These are phyloP conservation scores for Amauroascus verrucosus DNA, from an alignment of 2,329 filamentous ascomycete species.

Conservation along the genomic window DNA sequence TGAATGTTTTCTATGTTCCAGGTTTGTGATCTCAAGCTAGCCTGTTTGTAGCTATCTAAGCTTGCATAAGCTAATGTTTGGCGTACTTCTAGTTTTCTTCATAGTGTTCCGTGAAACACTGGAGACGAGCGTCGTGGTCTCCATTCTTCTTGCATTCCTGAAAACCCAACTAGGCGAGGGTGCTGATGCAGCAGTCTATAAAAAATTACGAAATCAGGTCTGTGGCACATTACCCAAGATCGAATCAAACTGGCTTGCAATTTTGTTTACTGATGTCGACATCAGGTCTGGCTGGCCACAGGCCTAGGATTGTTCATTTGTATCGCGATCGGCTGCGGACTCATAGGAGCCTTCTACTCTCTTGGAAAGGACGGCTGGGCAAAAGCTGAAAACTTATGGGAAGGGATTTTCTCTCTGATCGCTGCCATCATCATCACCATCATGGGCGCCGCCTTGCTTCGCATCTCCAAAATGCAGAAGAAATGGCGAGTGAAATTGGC, in stretches of 20 bases:
- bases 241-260: neutral
- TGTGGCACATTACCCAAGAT: neutral
- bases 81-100: conserved; percentile 14
- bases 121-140: conserved; percentile 13
- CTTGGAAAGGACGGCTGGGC: conserved; percentile 11
- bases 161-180: conserved; percentile 7
- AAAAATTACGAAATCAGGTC: conserved; percentile 12
- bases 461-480: conserved; percentile 12
- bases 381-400: conserved; percentile 13
- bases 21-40: neutral
- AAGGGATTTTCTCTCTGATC: conserved; percentile 12
- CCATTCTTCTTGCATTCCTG: conserved; percentile 11
- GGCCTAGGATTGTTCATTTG: conserved; percentile 10
- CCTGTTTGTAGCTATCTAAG: neutral
- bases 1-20: conserved; percentile 14
- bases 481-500: conserved; percentile 11
- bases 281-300: conserved; percentile 11
- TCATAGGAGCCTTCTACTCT: conserved; percentile 13
- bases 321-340: conserved; percentile 9
- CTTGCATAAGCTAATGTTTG: neutral
- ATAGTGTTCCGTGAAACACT: conserved; percentile 14
- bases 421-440: conserved; percentile 13
- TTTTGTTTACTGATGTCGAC: neutral
- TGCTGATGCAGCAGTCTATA: conserved; percentile 6
- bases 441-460: conserved; percentile 13